Evolutionary conservation across 345 rosid species (phyloP).

Genomic region (Melaleuca alternifolia): DNA sequence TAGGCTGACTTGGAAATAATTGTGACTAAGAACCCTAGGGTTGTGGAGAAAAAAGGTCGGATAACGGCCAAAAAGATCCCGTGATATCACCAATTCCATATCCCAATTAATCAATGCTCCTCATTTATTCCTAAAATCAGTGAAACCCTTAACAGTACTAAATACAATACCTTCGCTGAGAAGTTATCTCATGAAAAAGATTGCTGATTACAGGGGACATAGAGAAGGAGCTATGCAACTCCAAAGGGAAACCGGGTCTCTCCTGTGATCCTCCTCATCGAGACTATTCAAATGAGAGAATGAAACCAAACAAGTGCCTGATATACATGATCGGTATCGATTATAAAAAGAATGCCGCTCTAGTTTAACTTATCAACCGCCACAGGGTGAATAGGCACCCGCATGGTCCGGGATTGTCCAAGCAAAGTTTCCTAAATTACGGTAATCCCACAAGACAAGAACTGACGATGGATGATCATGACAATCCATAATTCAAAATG

Average conservation of each 20-base stretch:
- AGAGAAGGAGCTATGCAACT: neutral
- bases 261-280: neutral
- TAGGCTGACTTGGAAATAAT: neutral
- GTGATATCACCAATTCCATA: neutral
- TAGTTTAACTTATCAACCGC: neutral
- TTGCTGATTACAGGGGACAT: neutral
- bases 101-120: neutral
- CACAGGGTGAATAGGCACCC: neutral
- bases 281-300: neutral
- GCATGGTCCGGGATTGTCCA: neutral
- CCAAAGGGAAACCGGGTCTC: neutral
- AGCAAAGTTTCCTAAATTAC: neutral
- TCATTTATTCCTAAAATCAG: neutral
- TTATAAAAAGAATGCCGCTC: neutral
- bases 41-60: neutral
- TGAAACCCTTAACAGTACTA: neutral
- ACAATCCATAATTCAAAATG: too few relatives aligned
- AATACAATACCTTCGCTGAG: neutral
- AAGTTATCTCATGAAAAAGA: neutral
- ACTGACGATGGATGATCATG: too few relatives aligned
- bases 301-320: neutral
- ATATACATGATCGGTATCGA: neutral
- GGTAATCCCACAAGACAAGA: neutral
- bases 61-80: neutral
- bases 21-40: neutral